Evolutionary conservation across 2,329 filamentous ascomycete genomes (phyloP).

Genomic region (Paecilomyces sp.): DNA sequence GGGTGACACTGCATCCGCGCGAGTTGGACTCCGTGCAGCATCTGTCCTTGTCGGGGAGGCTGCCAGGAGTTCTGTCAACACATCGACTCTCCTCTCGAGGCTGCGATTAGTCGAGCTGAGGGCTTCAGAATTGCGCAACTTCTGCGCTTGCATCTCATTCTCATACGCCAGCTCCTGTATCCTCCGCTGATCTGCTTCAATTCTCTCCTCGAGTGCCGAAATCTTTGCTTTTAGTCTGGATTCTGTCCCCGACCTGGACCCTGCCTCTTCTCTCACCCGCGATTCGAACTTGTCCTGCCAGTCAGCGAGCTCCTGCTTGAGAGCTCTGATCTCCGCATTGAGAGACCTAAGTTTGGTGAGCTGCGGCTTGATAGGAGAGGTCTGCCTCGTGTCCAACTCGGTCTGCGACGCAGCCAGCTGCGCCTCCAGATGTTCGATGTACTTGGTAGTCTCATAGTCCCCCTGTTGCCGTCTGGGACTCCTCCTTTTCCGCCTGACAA

Average conservation of each 20-base stretch:
- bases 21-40: constrained; percentile 11
- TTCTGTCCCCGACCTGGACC: constrained; percentile 19
- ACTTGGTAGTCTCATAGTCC: constrained; percentile 36
- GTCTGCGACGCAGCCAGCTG: constrained; percentile 36
- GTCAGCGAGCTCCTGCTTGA: constrained; percentile 23
- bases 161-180: constrained; percentile 26
- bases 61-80: constrained; percentile 28
- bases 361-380: constrained; percentile 31
- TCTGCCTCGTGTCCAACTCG: constrained; percentile 31
- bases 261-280: constrained; percentile 23
- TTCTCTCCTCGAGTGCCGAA: constrained; percentile 22
- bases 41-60: constrained; percentile 22
- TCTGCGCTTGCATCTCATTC: constrained; percentile 23
- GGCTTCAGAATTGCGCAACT: constrained; percentile 21
- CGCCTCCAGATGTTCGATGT: constrained; percentile 44
- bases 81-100: constrained; percentile 27
- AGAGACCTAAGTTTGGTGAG: constrained; percentile 26
- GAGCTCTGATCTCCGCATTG: constrained; percentile 21
- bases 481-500: constrained; percentile 15
- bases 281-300: constrained; percentile 26
- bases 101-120: constrained; percentile 25
- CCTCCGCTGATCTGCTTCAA: constrained; percentile 19
- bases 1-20: constrained; percentile 4
- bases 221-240: constrained; percentile 21
- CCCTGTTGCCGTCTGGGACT: constrained; percentile 11